phyloP scores from a whole-genome alignment of 1,139 yeast genomes.

The Lodderomyces pseudojiufengensis region DNA sequence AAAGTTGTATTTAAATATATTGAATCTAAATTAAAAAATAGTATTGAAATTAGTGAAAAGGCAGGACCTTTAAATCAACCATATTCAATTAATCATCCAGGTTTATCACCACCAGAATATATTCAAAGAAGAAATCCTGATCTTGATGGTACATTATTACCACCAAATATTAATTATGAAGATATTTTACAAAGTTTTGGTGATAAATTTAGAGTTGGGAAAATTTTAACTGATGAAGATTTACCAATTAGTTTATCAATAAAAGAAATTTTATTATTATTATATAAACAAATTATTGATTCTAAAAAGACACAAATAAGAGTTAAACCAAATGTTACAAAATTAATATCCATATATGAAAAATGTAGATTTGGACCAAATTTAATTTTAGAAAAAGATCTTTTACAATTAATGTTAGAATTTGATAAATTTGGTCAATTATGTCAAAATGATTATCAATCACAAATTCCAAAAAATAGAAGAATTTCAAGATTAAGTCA shows the following conservation, averaged over 20 bases:
- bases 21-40: constrained; percentile 42
- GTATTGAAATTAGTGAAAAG: constrained; percentile 38
- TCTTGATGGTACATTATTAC: constrained; percentile 37
- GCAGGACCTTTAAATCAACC: constrained; percentile 48
- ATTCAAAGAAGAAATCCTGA: constrained; percentile 28
- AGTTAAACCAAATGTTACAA: constrained; percentile 22
- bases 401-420: constrained; percentile 54
- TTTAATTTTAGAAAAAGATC: constrained; percentile 56
- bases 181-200: constrained; percentile 59
- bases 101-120: constrained; percentile 49
- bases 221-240: constrained; percentile 33
- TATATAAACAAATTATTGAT: constrained; percentile 13
- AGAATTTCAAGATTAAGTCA: constrained; percentile 8
- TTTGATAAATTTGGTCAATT: constrained; percentile 22
- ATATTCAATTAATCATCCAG: constrained; percentile 56
- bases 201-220: constrained; percentile 45
- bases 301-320: background rate
- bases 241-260: constrained; percentile 46
- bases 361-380: constrained; percentile 63
- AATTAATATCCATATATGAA: constrained; percentile 60
- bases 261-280: constrained; percentile 37
- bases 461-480: constrained; percentile 10
- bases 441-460: constrained; percentile 16
- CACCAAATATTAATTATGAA: constrained; percentile 59
- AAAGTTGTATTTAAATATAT: constrained; percentile 34